Base-by-base conservation (phyloP, 495 filamentous ascomycete species). In the Tetracladium setigerum region DNA sequence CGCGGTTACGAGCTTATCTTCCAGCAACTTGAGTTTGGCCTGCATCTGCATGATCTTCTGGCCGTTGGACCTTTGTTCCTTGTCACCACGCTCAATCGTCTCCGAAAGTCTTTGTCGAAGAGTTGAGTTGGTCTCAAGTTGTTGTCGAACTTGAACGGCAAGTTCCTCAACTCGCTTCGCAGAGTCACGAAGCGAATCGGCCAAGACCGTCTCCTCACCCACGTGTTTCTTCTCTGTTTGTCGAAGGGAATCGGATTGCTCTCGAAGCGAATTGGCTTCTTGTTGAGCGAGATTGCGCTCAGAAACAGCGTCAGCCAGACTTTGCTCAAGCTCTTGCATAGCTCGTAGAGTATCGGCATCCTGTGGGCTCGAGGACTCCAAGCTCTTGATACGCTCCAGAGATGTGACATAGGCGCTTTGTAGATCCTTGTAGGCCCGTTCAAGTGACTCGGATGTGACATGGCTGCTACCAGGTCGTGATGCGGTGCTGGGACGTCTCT, bases 1-100 rank as follows among this genome's bases (percentile, higher is more conserved):
- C 1, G 92, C 89, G 13, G 75, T 64, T 43, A 95, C 69, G 13
- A 97, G 76, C 48, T 79, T 78, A 50, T 98, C 92, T 63, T 98
- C 92, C 18, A 95, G 72, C 12, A 70, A 65, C 60, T 85, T 84
- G 46, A 98, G 81, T 34, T 77, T 82, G 40, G 68, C 73, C 60
- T 97, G 89, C 68, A 96, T 74, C 41, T 81, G 70, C 42, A 84
- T 87, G 65, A 98, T 96, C 53, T 84, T 82, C 41, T 76, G 67
- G 4, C 84, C 83, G 46, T 86, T 94, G 33, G 82, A 64, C 55
- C 79, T 79, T 57, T 95, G 92, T 50, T 89, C 87, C 30, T 75
- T 73, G 59, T 97, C 92, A 44, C 92, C 92, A 54, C 89, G 84
- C 42, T 77, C 74, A 36, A 98, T 86, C 6, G 90, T 90, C 39